A percentile compares a stretch with the other conserved stretches of the same genome.
Conservation (phyloP, 805 yeast species). For the Pichia pseudocactophila region DNA sequence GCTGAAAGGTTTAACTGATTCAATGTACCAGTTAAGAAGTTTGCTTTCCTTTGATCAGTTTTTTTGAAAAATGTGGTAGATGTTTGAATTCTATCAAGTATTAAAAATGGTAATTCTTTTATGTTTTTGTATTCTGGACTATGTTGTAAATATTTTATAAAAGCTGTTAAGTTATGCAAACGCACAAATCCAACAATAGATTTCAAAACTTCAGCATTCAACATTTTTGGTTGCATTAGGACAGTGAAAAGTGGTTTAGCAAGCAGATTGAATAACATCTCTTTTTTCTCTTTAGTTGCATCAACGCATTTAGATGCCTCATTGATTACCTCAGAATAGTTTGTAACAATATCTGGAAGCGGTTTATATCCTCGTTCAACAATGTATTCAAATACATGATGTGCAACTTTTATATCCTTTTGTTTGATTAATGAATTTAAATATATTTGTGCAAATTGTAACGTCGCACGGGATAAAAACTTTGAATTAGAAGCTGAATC, state of each 20-base stretch:
- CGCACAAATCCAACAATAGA: constrained; percentile 15
- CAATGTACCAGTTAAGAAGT: constrained; percentile 17
- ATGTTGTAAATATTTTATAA: constrained; percentile 17
- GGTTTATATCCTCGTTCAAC: constrained; percentile 12
- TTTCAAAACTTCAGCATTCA: constrained; percentile 6
- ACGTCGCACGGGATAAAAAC: constrained; percentile 3
- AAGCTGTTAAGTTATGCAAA: constrained; percentile 14
- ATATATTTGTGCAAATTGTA: constrained; percentile 7
- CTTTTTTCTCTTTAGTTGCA: constrained; percentile 12
- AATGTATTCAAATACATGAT: constrained; percentile 12
- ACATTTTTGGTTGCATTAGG: constrained; percentile 8
- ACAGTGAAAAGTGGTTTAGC: constrained; percentile 12
- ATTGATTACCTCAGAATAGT: constrained; percentile 14
- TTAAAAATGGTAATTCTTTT: constrained; percentile 3
- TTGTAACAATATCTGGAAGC: constrained; percentile 5
- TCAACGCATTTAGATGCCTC: constrained; percentile 12
- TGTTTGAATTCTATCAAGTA: constrained; percentile 1
- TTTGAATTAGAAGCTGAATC: constrained; percentile 3
- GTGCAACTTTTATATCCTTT: constrained; percentile 16
- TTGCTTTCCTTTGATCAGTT: constrained; percentile 10
- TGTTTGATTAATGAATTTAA: constrained; percentile 11
- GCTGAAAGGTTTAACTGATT: constrained; percentile 8
- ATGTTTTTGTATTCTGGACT: constrained; percentile 7
- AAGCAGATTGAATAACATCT: constrained; percentile 20
- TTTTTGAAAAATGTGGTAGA: constrained; percentile 2